Base-by-base conservation (phyloP, 164 flowering plant species). In the Echeveria elegans region DNA sequence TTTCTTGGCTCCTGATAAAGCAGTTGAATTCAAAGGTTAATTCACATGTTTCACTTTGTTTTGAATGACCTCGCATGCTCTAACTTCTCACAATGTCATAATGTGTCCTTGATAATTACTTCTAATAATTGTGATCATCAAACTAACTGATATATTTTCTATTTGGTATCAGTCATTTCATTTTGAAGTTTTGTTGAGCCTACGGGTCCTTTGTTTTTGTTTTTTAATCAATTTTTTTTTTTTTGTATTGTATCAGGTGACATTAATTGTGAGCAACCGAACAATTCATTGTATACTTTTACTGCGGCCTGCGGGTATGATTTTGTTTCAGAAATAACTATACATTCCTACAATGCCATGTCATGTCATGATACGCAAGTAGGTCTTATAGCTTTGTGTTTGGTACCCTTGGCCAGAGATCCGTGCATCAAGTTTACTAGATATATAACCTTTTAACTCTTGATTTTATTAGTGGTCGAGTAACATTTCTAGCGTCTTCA, bases 201-300 rank as follows among this genome's bases (percentile, higher is more conserved):
- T 10, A 32, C 16, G 11, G 28, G 59, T 53, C 11, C 30, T 6
- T 11, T 4, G 16, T 15, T 1, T 43, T 43, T 43, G 15, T 43
- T 43, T 43, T n/a, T n/a, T n/a, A 43, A 12, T 0, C 16, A 43
- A 14, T 12, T 16, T 12, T 24, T n/a, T 23, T 26, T 23, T 53
- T 53, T n/a, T n/a, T n/a, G n/a, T 23, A 2, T 14, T 12, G 32
- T 28, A 28, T 56, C 82, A 89, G 98, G 97, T 69, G 97, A 94
- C 78, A 74, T 94, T 70, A 95, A 89, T 72, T 94, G 97, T 72
- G 98, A 94, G 70, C 95, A 94, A 74, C 97, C 98, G 62, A 94
- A 94, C 76, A 94, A 94, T 76, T 94, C 98, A 1, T 71, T 94
- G 72, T 94, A 94, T 80, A 94, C 98, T 38, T 94, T 86, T 76